Evolutionary conservation across 2,329 filamentous ascomycete species (phyloP).

Genomic region (Trichothecium sympodiale): DNA sequence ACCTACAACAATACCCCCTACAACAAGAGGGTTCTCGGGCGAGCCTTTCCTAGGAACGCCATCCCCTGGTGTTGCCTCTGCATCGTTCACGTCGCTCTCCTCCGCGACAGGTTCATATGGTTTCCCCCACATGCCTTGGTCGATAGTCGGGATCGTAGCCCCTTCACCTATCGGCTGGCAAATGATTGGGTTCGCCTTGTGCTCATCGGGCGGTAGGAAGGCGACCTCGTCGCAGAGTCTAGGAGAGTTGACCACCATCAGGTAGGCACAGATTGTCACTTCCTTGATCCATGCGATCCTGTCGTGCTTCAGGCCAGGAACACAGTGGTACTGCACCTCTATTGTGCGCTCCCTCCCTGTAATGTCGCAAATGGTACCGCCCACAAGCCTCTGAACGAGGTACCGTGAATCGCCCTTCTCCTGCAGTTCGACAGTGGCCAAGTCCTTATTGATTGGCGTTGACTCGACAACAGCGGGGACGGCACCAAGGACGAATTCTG

Average conservation of each 20-base stretch:
- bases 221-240: slow-evolving; percentile 79
- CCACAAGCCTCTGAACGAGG: slow-evolving; percentile 69
- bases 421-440: slow-evolving; percentile 52
- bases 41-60: background rate
- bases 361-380: slow-evolving; percentile 76
- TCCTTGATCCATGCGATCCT: slow-evolving; percentile 91
- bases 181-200: slow-evolving; percentile 63
- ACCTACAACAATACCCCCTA: slow-evolving; percentile 44
- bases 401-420: slow-evolving; percentile 77
- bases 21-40: slow-evolving; percentile 24
- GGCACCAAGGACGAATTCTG: slow-evolving; percentile 69
- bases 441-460: slow-evolving; percentile 9
- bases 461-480: slow-evolving; percentile 18
- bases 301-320: slow-evolving; percentile 60
- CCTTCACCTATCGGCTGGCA: slow-evolving; percentile 55
- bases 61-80: slow-evolving; percentile 1
- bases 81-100: slow-evolving; percentile 2
- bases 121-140: slow-evolving; percentile 17
- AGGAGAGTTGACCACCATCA: slow-evolving; percentile 88
- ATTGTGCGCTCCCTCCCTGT: slow-evolving; percentile 73
- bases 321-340: slow-evolving; percentile 73
- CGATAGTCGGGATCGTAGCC: slow-evolving; percentile 26
- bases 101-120: slow-evolving; percentile 18
- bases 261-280: slow-evolving; percentile 77
- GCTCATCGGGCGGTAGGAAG: slow-evolving; percentile 71